Evolutionary conservation across 257 asterid genomes (phyloP), one percentile per base, ranked within the genome.

Genomic region (Henckelia pumila): DNA sequence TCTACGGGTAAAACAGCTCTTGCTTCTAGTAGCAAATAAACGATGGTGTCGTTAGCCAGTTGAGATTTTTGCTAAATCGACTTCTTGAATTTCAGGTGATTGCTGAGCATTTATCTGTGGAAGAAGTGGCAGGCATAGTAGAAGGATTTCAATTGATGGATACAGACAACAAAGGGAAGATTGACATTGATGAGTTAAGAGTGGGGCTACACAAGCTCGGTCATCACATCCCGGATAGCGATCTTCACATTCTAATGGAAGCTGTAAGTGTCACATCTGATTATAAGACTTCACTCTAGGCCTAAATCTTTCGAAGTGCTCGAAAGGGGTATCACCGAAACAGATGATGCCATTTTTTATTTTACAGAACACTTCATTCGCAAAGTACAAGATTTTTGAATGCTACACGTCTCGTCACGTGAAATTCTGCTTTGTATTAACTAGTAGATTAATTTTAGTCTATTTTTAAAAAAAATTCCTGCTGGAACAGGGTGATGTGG

Each of bases 111-210:
- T 75, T 85, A 74, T 79, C 85, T 0, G 86, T 76, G 3, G 94
- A 86, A 67, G 90, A 86, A 77, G 85, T 80, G 55, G 88, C 90
- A 3, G 90, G 90, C 50, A 80, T 86, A 62, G 82, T 77, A 40
- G 88, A 86, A 55, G 86, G 78, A 21, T 86, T 86, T 77, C 75
- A 72, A 65, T 33, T 73, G 77, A 86, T 86, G 94, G 94, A 86
- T 59, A 80, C 80, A 10, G 61, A 69, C 55, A 82, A 84, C 73
- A 84, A 77, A 64, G 94, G 94, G 28, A 86, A 80, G 76, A 78
- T 86, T 11, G 79, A 84, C 78, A 72, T 82, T 24, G 73, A 84
- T 7, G 94, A 86, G 75, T 64, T 86, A 78, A 78, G 82, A 80
- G 76, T 61, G 28, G 94, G 94, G 8, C 63, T 86, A 40, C 82